Conservation (phyloP, 331 rosid genomes). For the Prunus yedoensis region DNA sequence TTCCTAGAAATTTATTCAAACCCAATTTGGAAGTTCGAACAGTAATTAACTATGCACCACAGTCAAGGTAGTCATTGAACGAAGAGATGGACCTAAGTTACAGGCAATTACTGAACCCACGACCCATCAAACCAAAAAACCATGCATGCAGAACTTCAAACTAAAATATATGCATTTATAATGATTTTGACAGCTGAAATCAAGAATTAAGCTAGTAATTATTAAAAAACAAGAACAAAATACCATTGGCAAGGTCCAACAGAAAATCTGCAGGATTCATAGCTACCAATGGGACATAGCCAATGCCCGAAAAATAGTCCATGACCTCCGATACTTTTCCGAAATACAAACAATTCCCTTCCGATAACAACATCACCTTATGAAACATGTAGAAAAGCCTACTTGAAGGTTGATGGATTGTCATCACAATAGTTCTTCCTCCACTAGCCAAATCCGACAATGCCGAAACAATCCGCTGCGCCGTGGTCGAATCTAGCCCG, state of each 20-base stretch:
- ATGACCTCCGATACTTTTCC: conserved; percentile 56
- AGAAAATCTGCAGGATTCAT: conserved; percentile 79
- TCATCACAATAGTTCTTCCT: conserved; percentile 66
- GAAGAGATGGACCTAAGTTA: too few relatives aligned
- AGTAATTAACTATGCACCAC: too few relatives aligned
- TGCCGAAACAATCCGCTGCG: conserved; percentile 62
- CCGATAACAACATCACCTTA: conserved; percentile 58
- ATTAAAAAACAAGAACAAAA: background rate
- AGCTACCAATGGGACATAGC: conserved; percentile 53
- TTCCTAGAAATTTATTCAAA: too few relatives aligned
- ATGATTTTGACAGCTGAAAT: too few relatives aligned
- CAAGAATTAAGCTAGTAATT: too few relatives aligned
- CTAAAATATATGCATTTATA: too few relatives aligned
- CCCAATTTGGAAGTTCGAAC: too few relatives aligned
- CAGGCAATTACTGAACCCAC: too few relatives aligned
- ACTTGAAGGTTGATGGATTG: conserved; percentile 85
- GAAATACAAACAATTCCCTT: conserved; percentile 52
- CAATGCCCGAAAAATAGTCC: conserved; percentile 55
- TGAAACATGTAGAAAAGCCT: conserved; percentile 64
- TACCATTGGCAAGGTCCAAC: conserved; percentile 76
- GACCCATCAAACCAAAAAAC: too few relatives aligned
- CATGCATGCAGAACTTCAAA: too few relatives aligned
- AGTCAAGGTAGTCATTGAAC: too few relatives aligned
- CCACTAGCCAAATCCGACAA: conserved; percentile 55
- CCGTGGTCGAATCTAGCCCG: conserved; percentile 76